Base-by-base conservation (phyloP, 805 yeast genomes). In the Kodamaea leandrae region DNA sequence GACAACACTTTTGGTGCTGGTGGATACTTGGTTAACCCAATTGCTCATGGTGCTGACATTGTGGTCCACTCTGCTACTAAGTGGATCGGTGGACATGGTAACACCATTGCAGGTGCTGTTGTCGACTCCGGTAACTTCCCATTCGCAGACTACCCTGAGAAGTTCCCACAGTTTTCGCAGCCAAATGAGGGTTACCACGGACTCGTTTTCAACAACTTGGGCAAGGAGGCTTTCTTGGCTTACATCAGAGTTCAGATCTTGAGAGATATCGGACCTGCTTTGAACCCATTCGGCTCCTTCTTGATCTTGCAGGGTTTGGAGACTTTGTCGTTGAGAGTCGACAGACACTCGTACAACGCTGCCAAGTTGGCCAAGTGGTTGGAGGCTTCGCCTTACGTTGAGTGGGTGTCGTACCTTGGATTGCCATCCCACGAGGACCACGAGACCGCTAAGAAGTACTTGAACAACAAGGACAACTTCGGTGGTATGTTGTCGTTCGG, bases 1-100 rank as follows among this genome's bases (percentile, higher is more conserved):
- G 98, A 90, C 68, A 90, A 90, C 78, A 90, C 98, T 14, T 90
- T 90, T 55, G 98, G 96, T 60, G 96, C 96, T 32, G 97, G 96
- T 65, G 97, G 97, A 37, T 89, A 68, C 71, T 77, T 86, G 54
- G 78, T 86, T 45, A 80, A 77, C 51, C 98, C 98, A 47, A 66
- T 90, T 51, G 85, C 85, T 47, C 84, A 78, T 56, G 97, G 97
- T 51, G 97, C 88, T 35, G 96, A 90, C 61, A 83, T 90, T 50
- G 84, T 91, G 24, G 85, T 85, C 15, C 96, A 90, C 64, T 89
- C 96, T 46, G 96, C 96, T 41, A 90, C 98, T 45, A 90, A 90
- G 66, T 91, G 96, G 96, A 90, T 90, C 51, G 96, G 96, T 49
- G 98, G 97, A 45, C 97, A 90, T 60, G 97, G 98, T 60, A 88